Conservation (phyloP, 2,329 filamentous ascomycete species). For the Colletotrichum liriopes region DNA sequence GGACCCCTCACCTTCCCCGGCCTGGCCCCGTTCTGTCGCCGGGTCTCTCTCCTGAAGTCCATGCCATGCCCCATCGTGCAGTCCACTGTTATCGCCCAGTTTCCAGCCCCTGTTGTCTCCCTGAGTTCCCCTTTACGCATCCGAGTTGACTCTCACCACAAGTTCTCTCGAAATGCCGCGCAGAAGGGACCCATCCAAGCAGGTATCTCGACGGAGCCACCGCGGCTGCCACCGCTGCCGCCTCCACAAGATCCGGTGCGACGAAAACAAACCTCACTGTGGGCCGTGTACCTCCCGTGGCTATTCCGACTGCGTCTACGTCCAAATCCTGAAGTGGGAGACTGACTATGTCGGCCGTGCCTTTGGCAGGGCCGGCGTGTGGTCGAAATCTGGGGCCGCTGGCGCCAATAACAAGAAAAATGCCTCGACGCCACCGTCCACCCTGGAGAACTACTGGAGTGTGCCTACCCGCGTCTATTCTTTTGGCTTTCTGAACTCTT, state of each 20-base stretch:
- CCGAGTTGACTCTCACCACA: not conserved
- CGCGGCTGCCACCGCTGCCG: slow-evolving; percentile 47
- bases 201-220: slow-evolving; percentile 44
- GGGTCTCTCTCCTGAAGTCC: slow-evolving; percentile 10
- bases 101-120: not conserved
- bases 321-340: slow-evolving; percentile 49
- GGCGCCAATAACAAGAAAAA: slow-evolving; percentile 16
- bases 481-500: slow-evolving; percentile 34
- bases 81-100: slow-evolving; percentile 14
- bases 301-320: slow-evolving; percentile 43
- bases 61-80: slow-evolving; percentile 17
- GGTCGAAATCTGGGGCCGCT: slow-evolving; percentile 45
- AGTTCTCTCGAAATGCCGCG: slow-evolving; percentile 26
- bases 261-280: slow-evolving; percentile 45
- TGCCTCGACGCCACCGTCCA: slow-evolving; percentile 19
- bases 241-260: slow-evolving; percentile 46
- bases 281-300: slow-evolving; percentile 44
- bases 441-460: slow-evolving; percentile 25
- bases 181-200: slow-evolving; percentile 37
- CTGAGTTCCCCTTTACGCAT: not conserved
- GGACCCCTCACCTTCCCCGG: slow-evolving; percentile 20
- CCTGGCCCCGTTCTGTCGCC: not conserved
- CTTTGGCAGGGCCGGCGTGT: slow-evolving; percentile 51
- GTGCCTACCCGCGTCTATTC: slow-evolving; percentile 28
- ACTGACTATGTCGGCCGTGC: slow-evolving; percentile 49